Evolutionary conservation across 192 early-diverging fungal species (phyloP), one percentile per base, ranked within the genome.

Genomic region (Entomortierella parvispora): DNA sequence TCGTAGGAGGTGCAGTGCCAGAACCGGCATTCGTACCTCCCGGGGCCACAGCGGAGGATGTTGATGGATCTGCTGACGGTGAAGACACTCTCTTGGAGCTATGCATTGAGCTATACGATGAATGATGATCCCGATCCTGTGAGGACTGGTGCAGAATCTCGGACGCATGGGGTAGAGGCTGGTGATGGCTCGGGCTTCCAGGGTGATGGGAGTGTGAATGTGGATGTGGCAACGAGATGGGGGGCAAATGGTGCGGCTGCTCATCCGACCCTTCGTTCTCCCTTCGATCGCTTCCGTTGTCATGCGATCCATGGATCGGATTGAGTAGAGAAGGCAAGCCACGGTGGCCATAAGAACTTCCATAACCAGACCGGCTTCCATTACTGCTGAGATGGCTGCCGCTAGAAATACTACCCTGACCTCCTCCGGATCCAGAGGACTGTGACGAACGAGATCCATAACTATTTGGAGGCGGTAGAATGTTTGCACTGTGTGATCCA

Each of bases 131-230:
- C 9, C 20, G 4, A 15, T 34, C 29, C 15, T 61, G 52, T 23
- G 51, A 58, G 26, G 55, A 34, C n/a, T 28, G 65, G 6, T 68
- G 58, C 60, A 77, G 49, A 37, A 77, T 68, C 55, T 77, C 74
- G 6, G 74, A 77, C 2, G 65, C 74, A 22, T 55, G 46, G 9
- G 74, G 74, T n/a, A 68, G 54, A 0, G 47, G 37, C 42, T 50
- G 53, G 22, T 68, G 65, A 15, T 62, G 68, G 26, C n/a, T 51
- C n/a, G 22, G 11, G 11, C 31, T 57, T 3, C 32, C 22, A 37
- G 57, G 46, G 26, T 65, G 61, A 29, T 34, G 54, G 1, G 59
- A 62, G 3, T 40, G 37, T 40, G 37, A 9, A 40, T 40, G 37
- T 9, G 37, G 37, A 12, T 40, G 37, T 9, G 74, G 65, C 29